A percentile compares a stretch with the other conserved stretches of the same genome.
Evolutionary conservation across 2,329 filamentous ascomycete genomes (phyloP).

Genomic region (Trichoderma polysporum): DNA sequence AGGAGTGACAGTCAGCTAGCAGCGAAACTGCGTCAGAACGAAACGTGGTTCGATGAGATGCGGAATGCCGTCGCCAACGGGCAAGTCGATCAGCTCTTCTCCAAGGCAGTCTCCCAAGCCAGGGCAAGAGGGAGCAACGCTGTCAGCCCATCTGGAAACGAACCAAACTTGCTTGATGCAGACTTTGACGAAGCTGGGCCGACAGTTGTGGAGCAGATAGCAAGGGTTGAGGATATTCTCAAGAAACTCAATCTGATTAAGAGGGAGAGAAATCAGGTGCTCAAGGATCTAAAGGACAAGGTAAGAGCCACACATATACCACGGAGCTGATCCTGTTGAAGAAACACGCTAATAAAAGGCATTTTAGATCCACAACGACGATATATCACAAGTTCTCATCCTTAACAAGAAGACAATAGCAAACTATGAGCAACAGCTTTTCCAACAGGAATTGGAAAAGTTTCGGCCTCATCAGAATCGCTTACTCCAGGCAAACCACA

Average conservation of each 20-base stretch:
- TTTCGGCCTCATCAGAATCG: conserved; percentile 91
- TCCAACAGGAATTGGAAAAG: conserved; percentile 96
- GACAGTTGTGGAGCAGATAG: conserved; percentile 87
- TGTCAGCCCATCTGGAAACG: conserved; percentile 59
- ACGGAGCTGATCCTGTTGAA: neutral
- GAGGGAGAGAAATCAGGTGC: conserved; percentile 82
- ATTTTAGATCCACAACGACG: conserved; percentile 82
- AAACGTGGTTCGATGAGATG: conserved; percentile 93
- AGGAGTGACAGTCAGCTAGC: conserved; percentile 84
- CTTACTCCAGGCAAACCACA: conserved; percentile 89
- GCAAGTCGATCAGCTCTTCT: conserved; percentile 85
- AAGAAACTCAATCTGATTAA: conserved; percentile 92
- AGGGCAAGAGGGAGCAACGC: conserved; percentile 63
- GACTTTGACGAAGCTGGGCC: conserved; percentile 80
- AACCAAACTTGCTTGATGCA: conserved; percentile 84
- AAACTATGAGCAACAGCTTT: conserved; percentile 87
- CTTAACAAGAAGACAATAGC: conserved; percentile 96
- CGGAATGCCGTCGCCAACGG: conserved; percentile 80
- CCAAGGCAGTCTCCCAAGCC: conserved; percentile 78
- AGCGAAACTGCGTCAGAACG: conserved; percentile 79
- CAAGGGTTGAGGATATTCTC: conserved; percentile 82
- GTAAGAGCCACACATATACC: conserved; percentile 48
- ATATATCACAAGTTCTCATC: conserved; percentile 96
- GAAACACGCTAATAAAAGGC: conserved; percentile 25
- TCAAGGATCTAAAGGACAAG: conserved; percentile 98